These are phyloP conservation scores for Blumeria hordei DNA, from an alignment of 2,329 filamentous ascomycete species.

Conservation along the genomic window DNA sequence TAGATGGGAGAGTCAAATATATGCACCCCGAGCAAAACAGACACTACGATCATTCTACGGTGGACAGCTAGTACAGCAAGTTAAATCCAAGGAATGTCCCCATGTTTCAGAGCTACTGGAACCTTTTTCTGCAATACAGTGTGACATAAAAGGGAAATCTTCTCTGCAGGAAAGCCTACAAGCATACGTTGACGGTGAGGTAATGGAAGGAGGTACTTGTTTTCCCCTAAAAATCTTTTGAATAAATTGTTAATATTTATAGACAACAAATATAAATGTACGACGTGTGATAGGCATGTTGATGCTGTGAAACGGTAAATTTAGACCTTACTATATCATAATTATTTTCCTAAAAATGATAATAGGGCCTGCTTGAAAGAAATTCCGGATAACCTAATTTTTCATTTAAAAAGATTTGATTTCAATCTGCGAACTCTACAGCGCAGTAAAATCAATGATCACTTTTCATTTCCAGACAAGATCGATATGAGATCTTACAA, in stretches of 20 bases:
- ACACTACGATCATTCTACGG: conserved; percentile 67
- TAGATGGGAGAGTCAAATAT: conserved; percentile 65
- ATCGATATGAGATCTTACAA: conserved; percentile 84
- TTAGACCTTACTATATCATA: neutral
- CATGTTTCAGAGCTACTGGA: conserved; percentile 84
- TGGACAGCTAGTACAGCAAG: conserved; percentile 77
- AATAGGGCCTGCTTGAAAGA: conserved; percentile 67
- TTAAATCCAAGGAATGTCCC: conserved; percentile 81
- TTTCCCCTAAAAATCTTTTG: neutral
- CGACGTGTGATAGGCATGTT: conserved; percentile 66
- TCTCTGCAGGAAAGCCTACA: conserved; percentile 68
- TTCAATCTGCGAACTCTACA: conserved; percentile 56
- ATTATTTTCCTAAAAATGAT: conserved; percentile 5
- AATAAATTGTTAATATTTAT: conserved; percentile 1
- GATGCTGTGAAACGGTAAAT: conserved; percentile 67
- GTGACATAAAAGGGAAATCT: conserved; percentile 82
- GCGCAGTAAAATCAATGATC: conserved; percentile 84
- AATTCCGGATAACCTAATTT: conserved; percentile 80
- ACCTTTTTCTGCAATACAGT: conserved; percentile 82
- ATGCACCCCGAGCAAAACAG: conserved; percentile 40
- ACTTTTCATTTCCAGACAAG: conserved; percentile 62
- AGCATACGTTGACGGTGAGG: conserved; percentile 88
- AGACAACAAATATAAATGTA: conserved; percentile 98
- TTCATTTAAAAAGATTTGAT: conserved; percentile 76
- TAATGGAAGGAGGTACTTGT: conserved; percentile 61